Conservation (phyloP, 441 rosid genomes). For the Brassica hybrid region DNA sequence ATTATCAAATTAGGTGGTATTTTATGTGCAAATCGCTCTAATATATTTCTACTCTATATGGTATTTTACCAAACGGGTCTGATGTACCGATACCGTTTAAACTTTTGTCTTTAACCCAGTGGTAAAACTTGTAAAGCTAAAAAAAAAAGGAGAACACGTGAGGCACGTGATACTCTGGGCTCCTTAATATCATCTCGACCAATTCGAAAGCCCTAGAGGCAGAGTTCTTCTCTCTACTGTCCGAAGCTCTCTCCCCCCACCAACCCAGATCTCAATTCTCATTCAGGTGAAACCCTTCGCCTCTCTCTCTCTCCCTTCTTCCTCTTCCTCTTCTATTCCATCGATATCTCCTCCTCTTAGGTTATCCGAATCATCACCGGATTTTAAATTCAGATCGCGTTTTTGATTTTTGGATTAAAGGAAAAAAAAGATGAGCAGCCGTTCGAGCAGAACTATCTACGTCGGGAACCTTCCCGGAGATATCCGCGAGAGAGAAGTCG, state of each 20-base stretch:
- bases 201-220: not conserved
- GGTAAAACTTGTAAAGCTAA: not conserved
- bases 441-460: slow-evolving; percentile 90
- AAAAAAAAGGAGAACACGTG: not conserved
- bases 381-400: not conserved
- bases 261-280: slow-evolving; percentile 27
- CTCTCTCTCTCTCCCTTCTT: too few relatives aligned
- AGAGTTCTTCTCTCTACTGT: slow-evolving; percentile 1
- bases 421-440: slow-evolving; percentile 82
- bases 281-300: slow-evolving; percentile 28
- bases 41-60: too few relatives aligned
- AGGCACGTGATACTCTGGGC: not conserved
- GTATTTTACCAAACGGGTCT: too few relatives aligned
- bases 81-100: too few relatives aligned
- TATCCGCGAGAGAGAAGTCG: slow-evolving; percentile 95
- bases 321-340: not conserved
- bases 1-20: too few relatives aligned
- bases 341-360: slow-evolving; percentile 4
- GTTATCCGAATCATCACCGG: slow-evolving; percentile 18
- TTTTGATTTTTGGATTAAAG: slow-evolving; percentile 28
- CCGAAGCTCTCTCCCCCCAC: slow-evolving; percentile 13
- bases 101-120: not conserved
- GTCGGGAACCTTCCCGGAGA: slow-evolving; percentile 99
- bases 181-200: not conserved
- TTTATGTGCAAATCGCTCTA: too few relatives aligned